A percentile compares a stretch with the other conserved stretches of the same genome.
These are phyloP conservation scores for Posidonia australis DNA, from an alignment of 106 monocot species.

Conservation along the genomic window DNA sequence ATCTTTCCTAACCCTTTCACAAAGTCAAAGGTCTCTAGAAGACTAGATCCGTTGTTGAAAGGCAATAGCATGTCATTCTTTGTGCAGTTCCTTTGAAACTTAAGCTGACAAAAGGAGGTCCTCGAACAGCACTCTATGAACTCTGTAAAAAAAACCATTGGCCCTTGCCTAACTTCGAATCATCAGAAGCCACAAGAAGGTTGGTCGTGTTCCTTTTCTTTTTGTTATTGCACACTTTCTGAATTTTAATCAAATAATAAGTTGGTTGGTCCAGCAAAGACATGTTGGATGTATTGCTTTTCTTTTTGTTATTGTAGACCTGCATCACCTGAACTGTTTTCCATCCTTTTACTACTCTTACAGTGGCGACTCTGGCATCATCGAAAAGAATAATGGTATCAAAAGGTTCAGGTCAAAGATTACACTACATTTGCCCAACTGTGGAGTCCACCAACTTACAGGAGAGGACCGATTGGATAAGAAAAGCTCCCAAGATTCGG, in stretches of 20 bases:
- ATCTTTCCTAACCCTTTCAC: not conserved
- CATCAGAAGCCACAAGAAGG: slow-evolving; percentile 9
- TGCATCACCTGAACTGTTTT: not conserved
- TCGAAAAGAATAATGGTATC: slow-evolving; percentile 3
- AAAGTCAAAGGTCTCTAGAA: not conserved
- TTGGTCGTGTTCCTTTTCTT: not conserved
- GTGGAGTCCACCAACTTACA: slow-evolving; percentile 13
- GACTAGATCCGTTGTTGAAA: not conserved
- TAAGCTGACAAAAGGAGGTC: slow-evolving; percentile 75
- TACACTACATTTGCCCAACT: slow-evolving; percentile 42
- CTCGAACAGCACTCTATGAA: slow-evolving; percentile 59
- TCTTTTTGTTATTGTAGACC: not conserved
- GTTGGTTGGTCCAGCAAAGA: too few relatives aligned
- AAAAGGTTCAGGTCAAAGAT: slow-evolving; percentile 42
- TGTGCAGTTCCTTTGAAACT: slow-evolving; percentile 44
- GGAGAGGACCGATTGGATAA: slow-evolving; percentile 68
- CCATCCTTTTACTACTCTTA: not conserved
- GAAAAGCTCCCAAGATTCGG: slow-evolving; percentile 81
- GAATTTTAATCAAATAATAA: too few relatives aligned
- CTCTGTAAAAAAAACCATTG: slow-evolving; percentile 66
- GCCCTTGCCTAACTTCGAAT: slow-evolving; percentile 62
- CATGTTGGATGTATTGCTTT: not conserved
- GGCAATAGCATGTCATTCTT: not conserved
- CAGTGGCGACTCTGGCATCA: not conserved
- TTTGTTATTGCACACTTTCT: not conserved